Evolutionary conservation across 495 filamentous ascomycete genomes (phyloP).

Genomic region (Lasiosphaeria hispida): DNA sequence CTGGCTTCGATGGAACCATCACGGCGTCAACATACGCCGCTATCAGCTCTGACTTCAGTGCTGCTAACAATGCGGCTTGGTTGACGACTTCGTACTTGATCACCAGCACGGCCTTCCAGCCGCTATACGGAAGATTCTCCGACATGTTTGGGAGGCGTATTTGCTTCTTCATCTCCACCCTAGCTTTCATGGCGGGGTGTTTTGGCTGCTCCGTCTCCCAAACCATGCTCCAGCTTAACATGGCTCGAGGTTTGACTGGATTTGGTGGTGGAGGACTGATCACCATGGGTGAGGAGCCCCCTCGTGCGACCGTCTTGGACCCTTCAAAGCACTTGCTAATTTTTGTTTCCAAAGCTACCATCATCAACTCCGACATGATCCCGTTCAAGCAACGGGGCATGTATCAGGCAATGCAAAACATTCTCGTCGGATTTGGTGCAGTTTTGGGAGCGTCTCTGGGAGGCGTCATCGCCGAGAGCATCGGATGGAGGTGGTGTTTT

Average conservation of each 20-base stretch:
- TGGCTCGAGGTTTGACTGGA: constrained; percentile 50
- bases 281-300: constrained; percentile 52
- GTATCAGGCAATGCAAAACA: constrained; percentile 65
- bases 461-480: constrained; percentile 46
- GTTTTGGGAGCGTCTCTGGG: constrained; percentile 50
- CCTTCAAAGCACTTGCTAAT: constrained; percentile 8
- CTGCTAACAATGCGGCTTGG: constrained; percentile 58
- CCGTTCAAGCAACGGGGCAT: constrained; percentile 60
- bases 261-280: constrained; percentile 61
- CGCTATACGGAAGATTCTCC: constrained; percentile 45
- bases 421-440: constrained; percentile 55
- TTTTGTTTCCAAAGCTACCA: constrained; percentile 54
- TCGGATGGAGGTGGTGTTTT: constrained; percentile 54
- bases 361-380: constrained; percentile 66
- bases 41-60: constrained; percentile 57
- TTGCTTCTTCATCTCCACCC: constrained; percentile 49
- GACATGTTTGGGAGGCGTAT: constrained; percentile 54
- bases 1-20: constrained; percentile 64
- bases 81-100: constrained; percentile 73
- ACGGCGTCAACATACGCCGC: constrained; percentile 64
- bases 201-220: constrained; percentile 47
- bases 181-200: constrained; percentile 48
- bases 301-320: not conserved
- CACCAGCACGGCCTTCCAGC: constrained; percentile 66
- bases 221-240: constrained; percentile 39